Conservation (phyloP, 2,329 filamentous ascomycete genomes). For the Verticillium longisporum region DNA sequence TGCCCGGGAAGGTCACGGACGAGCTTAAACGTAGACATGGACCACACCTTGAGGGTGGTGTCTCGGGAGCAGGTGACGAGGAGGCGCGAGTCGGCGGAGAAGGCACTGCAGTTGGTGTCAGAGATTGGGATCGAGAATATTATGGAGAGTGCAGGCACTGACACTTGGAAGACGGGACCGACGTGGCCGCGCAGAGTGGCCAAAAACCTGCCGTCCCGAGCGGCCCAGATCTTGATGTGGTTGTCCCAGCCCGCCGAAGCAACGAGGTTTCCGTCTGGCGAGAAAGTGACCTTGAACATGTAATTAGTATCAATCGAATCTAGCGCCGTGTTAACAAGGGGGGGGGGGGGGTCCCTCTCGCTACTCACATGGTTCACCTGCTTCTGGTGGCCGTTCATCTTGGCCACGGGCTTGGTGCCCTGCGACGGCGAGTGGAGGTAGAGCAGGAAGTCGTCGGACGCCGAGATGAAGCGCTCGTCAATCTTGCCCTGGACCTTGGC, state of each 20-base stretch:
- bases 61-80: constrained; percentile 86
- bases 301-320: background rate
- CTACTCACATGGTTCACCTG: constrained; percentile 75
- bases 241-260: constrained; percentile 92
- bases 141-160: background rate
- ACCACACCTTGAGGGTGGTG: constrained; percentile 92
- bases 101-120: constrained; percentile 44
- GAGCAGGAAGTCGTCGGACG: constrained; percentile 93
- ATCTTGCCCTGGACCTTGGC: constrained; percentile 69
- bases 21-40: constrained; percentile 77
- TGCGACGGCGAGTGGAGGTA: constrained; percentile 83
- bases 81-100: constrained; percentile 85
- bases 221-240: constrained; percentile 87
- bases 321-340: background rate
- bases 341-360: background rate
- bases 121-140: background rate
- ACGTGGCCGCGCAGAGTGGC: constrained; percentile 77
- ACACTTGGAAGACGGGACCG: constrained; percentile 65
- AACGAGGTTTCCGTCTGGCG: constrained; percentile 79
- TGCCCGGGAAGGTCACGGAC: constrained; percentile 78
- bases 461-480: constrained; percentile 79
- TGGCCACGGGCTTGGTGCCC: constrained; percentile 77
- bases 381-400: constrained; percentile 91
- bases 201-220: constrained; percentile 40
- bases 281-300: constrained; percentile 59